phyloP scores from a whole-genome alignment of 1,139 yeast genomes.

The Eremothecium gossypii region DNA sequence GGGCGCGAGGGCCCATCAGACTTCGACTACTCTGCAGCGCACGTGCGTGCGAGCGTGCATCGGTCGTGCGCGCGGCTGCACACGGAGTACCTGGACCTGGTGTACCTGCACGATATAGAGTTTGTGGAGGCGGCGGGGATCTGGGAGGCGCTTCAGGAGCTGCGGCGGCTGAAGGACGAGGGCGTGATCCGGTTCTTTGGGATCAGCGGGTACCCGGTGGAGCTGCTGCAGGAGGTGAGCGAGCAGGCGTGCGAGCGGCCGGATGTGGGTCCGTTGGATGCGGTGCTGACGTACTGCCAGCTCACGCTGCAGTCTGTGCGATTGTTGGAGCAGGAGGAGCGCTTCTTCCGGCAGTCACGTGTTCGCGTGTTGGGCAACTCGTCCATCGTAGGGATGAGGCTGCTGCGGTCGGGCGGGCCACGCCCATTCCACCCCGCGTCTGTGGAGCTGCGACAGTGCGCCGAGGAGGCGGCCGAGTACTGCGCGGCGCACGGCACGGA shows the following conservation, averaged over 20 bases:
- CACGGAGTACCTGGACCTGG: slow-evolving; percentile 65
- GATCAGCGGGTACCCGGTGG: slow-evolving; percentile 80
- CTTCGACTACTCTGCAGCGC: slow-evolving; percentile 61
- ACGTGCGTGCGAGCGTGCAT: slow-evolving; percentile 52
- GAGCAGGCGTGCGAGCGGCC: slow-evolving; percentile 31
- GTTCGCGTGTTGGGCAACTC: slow-evolving; percentile 61
- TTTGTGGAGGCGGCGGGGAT: slow-evolving; percentile 52
- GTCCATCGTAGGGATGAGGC: slow-evolving; percentile 82
- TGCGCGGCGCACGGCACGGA: slow-evolving; percentile 41
- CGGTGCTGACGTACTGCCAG: slow-evolving; percentile 70
- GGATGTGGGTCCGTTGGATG: slow-evolving; percentile 48
- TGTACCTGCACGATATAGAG: slow-evolving; percentile 85
- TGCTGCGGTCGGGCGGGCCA: slow-evolving; percentile 59
- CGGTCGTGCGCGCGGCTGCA: slow-evolving; percentile 59
- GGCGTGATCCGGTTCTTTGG: slow-evolving; percentile 66
- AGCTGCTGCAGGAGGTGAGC: slow-evolving; percentile 48
- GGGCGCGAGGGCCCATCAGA: slow-evolving; percentile 62
- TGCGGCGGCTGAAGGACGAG: slow-evolving; percentile 49
- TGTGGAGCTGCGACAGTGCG: slow-evolving; percentile 45
- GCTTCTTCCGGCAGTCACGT: slow-evolving; percentile 45
- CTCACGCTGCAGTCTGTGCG: slow-evolving; percentile 74
- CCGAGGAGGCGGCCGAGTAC: slow-evolving; percentile 42
- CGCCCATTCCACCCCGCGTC: slow-evolving; percentile 78
- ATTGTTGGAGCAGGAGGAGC: slow-evolving; percentile 41
- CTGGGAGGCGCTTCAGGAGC: slow-evolving; percentile 52